phyloP scores from a whole-genome alignment of 192 early-diverging fungal genomes.

The Rhizoclosmatium globosum region DNA sequence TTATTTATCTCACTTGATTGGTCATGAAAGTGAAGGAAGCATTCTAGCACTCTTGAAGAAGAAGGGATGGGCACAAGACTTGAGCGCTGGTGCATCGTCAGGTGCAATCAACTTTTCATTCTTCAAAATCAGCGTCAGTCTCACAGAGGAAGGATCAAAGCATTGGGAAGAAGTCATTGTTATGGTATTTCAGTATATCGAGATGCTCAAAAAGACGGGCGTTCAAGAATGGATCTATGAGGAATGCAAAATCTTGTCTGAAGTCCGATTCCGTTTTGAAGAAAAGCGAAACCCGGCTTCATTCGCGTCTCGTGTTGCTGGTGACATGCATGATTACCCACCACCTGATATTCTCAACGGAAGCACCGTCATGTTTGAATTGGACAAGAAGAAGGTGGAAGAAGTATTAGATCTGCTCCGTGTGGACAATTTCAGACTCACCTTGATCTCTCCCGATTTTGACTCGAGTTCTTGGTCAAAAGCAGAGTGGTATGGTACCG shows the following conservation, averaged over 20 bases:
- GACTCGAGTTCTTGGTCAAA: constrained; percentile 50
- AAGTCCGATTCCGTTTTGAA: constrained; percentile 72
- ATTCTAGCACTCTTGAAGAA: constrained; percentile 85
- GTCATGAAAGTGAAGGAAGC: constrained; percentile 91
- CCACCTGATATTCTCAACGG: constrained; percentile 74
- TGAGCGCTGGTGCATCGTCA: constrained; percentile 70
- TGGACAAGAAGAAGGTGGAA: constrained; percentile 70
- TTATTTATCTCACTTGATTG: constrained; percentile 90
- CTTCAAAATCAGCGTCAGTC: constrained; percentile 82
- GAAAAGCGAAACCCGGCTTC: constrained; percentile 72
- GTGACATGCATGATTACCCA: constrained; percentile 82
- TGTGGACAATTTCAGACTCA: constrained; percentile 66
- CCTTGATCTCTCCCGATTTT: constrained; percentile 51
- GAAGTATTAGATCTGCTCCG: constrained; percentile 67
- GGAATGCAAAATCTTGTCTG: constrained; percentile 56
- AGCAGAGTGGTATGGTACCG: constrained; percentile 84
- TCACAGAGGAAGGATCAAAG: constrained; percentile 83
- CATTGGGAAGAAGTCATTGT: constrained; percentile 83
- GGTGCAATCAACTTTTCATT: constrained; percentile 80
- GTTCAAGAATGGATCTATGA: constrained; percentile 83
- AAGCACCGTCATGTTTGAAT: constrained; percentile 71
- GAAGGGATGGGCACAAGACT: constrained; percentile 85
- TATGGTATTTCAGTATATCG: constrained; percentile 88
- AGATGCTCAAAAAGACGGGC: constrained; percentile 77
- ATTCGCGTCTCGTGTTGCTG: constrained; percentile 75